Base-by-base conservation (phyloP, 2,329 filamentous ascomycete genomes). In the Aspergillus terreus region DNA sequence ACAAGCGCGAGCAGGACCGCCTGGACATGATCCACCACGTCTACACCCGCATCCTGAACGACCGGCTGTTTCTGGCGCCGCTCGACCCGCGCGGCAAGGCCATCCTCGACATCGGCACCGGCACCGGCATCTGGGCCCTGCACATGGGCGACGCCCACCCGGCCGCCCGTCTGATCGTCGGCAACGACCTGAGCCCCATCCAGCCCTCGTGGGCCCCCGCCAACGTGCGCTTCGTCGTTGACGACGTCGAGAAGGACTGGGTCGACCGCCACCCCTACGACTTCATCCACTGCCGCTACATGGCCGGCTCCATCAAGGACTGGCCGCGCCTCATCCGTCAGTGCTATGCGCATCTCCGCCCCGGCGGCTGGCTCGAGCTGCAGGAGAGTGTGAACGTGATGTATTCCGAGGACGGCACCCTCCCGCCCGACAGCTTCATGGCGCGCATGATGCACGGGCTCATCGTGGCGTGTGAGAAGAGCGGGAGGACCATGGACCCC, bases 161-260 rank as follows among this genome's bases (percentile, higher is more conserved):
- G 17, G 56, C 58, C 36, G 71, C 75, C 17, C 63, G 27, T 66
- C 30, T 68, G 4, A 52, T 81, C 42, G 68, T 72, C 6, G 78
- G 77, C 21, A 77, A 69, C 14, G 76, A 79, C 52, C 69, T 79
- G 43, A 76, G 73, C 11, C 76, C 77, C 11, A 67, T 67, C 49
- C 63, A 67, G 52, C 62, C 65, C 14, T 57, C 60, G 33, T 78
- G 72, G 68, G 59, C 70, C 4, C 70, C 68, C 10, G 63, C 66
- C 3, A 70, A 70, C 41, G 53, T 69, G 4, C 56, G 55, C n/a
- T 71, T 71, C 46, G 38, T 67, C 4, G 58, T 71, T 3, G 66
- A 70, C 32, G 68, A 71, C 35, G 62, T 64, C 17, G 66, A 69
- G 54, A 59, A 58, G 4, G 58, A 61, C 6, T 71, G 68, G 69